These are phyloP conservation scores for Immersiella caudata DNA, from an alignment of 495 filamentous ascomycete species.

Conservation along the genomic window DNA sequence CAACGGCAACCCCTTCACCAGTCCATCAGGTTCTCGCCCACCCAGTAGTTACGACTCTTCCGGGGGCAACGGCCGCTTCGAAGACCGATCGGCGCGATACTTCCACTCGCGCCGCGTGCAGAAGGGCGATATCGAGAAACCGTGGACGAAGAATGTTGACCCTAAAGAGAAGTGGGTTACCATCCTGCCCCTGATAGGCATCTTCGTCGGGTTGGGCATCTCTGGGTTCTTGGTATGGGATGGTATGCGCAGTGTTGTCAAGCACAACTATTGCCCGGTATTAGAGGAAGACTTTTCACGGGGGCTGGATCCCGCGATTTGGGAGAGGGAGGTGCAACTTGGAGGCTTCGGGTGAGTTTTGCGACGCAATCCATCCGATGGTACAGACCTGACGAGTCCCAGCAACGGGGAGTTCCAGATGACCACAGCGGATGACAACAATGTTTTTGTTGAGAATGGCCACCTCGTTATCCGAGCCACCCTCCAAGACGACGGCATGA, in stretches of 20 bases:
- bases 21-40: conserved; percentile 59
- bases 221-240: conserved; percentile 72
- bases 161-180: conserved; percentile 84
- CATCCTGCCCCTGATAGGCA: conserved; percentile 71
- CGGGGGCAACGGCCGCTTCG: conserved; percentile 37
- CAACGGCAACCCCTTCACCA: conserved; percentile 57
- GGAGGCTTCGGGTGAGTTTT: conserved; percentile 77
- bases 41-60: conserved; percentile 56
- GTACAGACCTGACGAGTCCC: conserved; percentile 17
- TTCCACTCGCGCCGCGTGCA: conserved; percentile 75
- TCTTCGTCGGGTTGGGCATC: conserved; percentile 65
- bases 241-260: conserved; percentile 66
- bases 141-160: conserved; percentile 69
- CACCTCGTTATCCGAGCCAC: conserved; percentile 76
- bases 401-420: conserved; percentile 81
- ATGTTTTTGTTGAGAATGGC: conserved; percentile 70
- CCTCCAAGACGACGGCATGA: conserved; percentile 65
- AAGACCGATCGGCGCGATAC: conserved; percentile 53
- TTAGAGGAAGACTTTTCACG: conserved; percentile 68
- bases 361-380: neutral
- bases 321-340: conserved; percentile 77
- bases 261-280: conserved; percentile 75
- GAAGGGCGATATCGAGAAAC: conserved; percentile 69
- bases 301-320: conserved; percentile 63
- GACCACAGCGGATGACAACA: conserved; percentile 70